These are phyloP conservation scores for Ambispora gerdemannii DNA, from an alignment of 192 early-diverging fungal genomes.

Conservation along the genomic window DNA sequence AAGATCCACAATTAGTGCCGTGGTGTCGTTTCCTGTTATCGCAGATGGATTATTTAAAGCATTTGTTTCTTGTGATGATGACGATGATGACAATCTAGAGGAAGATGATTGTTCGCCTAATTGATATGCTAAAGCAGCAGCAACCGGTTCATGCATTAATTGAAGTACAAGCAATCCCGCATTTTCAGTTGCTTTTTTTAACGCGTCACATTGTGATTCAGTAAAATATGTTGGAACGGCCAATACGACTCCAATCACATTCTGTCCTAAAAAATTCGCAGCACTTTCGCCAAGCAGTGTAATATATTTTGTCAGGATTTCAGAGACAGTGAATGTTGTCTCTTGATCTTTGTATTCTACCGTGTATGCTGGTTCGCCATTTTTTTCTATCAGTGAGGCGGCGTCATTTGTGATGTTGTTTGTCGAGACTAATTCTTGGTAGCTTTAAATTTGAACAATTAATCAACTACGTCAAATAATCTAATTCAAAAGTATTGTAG, in stretches of 20 bases:
- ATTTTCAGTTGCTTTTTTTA: constrained; percentile 62
- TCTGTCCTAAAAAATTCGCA: constrained; percentile 77
- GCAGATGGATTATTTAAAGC: constrained; percentile 41
- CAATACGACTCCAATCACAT: constrained; percentile 79
- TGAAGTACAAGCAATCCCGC: constrained; percentile 80
- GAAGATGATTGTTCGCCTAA: too few species aligned
- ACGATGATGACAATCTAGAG: too few species aligned
- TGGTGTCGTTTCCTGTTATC: constrained; percentile 55
- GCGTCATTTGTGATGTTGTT: too few species aligned
- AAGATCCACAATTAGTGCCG: constrained; percentile 83
- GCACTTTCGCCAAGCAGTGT: constrained; percentile 80
- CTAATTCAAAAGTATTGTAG: too few species aligned
- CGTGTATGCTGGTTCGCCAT: constrained; percentile 59
- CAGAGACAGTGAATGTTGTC: constrained; percentile 63
- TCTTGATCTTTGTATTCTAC: constrained; percentile 60
- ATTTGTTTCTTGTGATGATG: constrained; percentile 44
- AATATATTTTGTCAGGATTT: constrained; percentile 79
- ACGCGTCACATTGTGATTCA: constrained; percentile 63
- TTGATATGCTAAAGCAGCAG: constrained; percentile 85
- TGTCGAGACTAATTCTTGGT: constrained; percentile 35
- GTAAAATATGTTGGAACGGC: constrained; percentile 85
- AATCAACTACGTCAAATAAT: too few species aligned
- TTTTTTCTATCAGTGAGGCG: constrained; percentile 55
- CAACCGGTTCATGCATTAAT: constrained; percentile 85
- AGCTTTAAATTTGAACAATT: too few species aligned